Conservation (phyloP, 202 grass and related monocot species). For the Saccharum hybrid region DNA sequence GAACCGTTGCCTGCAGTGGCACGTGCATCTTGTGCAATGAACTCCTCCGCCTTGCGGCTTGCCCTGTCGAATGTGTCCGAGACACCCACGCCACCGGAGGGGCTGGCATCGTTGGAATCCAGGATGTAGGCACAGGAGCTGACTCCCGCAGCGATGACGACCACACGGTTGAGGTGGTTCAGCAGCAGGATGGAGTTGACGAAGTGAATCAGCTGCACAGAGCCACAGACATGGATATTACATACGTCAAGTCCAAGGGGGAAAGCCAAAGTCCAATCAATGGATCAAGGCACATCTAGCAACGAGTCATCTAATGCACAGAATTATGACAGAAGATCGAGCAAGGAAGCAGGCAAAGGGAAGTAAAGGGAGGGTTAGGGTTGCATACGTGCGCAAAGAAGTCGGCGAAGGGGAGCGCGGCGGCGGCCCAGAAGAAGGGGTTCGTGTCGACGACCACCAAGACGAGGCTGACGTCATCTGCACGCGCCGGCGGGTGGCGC, state of each 20-base stretch:
- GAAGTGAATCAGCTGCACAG: slow-evolving; percentile 75
- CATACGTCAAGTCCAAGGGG: not conserved
- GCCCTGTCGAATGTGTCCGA: slow-evolving; percentile 58
- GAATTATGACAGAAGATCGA: not conserved
- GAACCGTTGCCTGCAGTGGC: slow-evolving; percentile 42
- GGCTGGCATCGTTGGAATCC: slow-evolving; percentile 55
- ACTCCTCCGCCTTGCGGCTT: slow-evolving; percentile 68
- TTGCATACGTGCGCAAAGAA: slow-evolving; percentile 73
- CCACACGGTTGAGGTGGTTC: slow-evolving; percentile 81
- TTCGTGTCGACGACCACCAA: slow-evolving; percentile 84
- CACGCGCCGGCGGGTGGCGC: not conserved
- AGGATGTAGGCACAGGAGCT: slow-evolving; percentile 86
- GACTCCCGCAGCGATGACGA: slow-evolving; percentile 69
- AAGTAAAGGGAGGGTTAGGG: slow-evolving; percentile 30
- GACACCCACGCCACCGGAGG: slow-evolving; percentile 36
- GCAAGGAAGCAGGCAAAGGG: not conserved
- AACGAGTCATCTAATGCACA: not conserved
- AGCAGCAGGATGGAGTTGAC: slow-evolving; percentile 82
- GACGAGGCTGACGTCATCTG: slow-evolving; percentile 89
- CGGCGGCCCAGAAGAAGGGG: slow-evolving; percentile 85
- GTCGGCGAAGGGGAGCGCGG: slow-evolving; percentile 71
- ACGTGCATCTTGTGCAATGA: slow-evolving; percentile 58
- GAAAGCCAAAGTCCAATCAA: not conserved
- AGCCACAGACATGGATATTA: not conserved
- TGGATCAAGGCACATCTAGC: not conserved